Conservation (phyloP, 768 basidiomycete genomes). For the Tricholoma matsutake region DNA sequence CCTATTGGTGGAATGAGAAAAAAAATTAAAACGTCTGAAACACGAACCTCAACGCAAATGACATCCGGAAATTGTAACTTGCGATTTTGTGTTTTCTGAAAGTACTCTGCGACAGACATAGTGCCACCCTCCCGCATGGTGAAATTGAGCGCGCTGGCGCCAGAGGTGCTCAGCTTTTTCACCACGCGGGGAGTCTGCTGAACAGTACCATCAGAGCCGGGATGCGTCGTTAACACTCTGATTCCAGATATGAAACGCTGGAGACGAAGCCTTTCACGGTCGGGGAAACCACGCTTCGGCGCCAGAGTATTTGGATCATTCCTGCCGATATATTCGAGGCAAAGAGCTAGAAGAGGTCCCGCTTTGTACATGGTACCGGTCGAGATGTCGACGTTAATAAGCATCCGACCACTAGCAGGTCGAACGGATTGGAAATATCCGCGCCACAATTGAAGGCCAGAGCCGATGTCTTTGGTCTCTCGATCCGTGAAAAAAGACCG, state of each 20-base stretch:
- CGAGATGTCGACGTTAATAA: conserved; percentile 69
- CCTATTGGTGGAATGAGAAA: conserved; percentile 31
- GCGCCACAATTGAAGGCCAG: conserved; percentile 63
- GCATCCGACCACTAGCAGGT: conserved; percentile 55
- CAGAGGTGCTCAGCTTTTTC: conserved; percentile 52
- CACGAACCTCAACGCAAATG: conserved; percentile 63
- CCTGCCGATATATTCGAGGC: conserved; percentile 45
- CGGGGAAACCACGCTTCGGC: conserved; percentile 43
- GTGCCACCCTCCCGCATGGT: conserved; percentile 51
- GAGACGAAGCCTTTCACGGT: conserved; percentile 52
- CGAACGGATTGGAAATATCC: conserved; percentile 74
- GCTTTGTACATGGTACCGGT: conserved; percentile 71
- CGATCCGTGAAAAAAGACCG: conserved; percentile 65
- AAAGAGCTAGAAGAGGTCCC: conserved; percentile 51
- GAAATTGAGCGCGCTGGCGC: conserved; percentile 56
- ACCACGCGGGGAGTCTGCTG: conserved; percentile 52
- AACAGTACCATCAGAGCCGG: conserved; percentile 27
- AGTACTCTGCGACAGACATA: conserved; percentile 61
- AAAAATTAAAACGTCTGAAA: conserved; percentile 8
- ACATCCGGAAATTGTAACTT: conserved; percentile 59
- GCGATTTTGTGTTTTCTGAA: conserved; percentile 48
- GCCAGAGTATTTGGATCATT: conserved; percentile 33
- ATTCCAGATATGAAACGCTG: conserved; percentile 56
- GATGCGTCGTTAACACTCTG: conserved; percentile 41
- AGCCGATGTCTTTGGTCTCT: conserved; percentile 47